phyloP scores from a whole-genome alignment of 1,284 basidiomycete species.

The Ceratobasidium sp. region DNA sequence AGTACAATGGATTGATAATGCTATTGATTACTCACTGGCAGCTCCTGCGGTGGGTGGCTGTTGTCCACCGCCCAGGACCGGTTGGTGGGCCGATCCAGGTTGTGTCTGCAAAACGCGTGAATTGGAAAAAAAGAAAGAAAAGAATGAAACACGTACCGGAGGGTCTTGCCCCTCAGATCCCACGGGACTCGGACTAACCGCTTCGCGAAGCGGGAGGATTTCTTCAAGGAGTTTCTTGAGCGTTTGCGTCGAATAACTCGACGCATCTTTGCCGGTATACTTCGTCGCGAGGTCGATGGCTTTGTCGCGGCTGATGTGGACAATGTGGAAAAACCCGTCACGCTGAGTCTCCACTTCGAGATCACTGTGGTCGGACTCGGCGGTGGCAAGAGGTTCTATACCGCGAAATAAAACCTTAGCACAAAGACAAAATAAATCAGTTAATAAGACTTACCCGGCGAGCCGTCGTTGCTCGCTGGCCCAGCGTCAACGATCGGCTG shows the following conservation, averaged over 20 bases:
- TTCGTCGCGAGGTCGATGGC: slow-evolving; percentile 2
- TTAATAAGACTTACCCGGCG: slow-evolving; percentile 8
- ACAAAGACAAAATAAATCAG: neutral
- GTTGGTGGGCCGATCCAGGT: neutral
- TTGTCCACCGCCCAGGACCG: slow-evolving; percentile 28
- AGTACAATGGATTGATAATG: neutral
- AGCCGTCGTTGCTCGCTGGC: neutral
- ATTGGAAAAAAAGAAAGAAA: no score
- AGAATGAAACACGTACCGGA: no score
- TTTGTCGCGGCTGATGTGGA: neutral
- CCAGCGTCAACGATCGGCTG: neutral
- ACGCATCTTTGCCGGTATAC: neutral
- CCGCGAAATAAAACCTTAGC: no score
- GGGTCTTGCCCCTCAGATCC: neutral
- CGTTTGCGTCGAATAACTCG: neutral
- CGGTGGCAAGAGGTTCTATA: slow-evolving; percentile 14
- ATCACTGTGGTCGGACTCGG: neutral
- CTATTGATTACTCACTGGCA: slow-evolving; percentile 1
- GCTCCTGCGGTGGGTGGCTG: neutral
- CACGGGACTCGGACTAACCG: slow-evolving; percentile 19
- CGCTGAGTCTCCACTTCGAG: neutral
- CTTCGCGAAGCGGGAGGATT: neutral
- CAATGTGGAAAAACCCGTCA: neutral
- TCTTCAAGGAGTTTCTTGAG: slow-evolving; percentile 15
- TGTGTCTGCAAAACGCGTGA: neutral